Percentiles rank a stretch among this genome's conserved stretches.
phyloP scores from a whole-genome alignment of 495 filamentous ascomycete genomes.

The Podospora comata region DNA sequence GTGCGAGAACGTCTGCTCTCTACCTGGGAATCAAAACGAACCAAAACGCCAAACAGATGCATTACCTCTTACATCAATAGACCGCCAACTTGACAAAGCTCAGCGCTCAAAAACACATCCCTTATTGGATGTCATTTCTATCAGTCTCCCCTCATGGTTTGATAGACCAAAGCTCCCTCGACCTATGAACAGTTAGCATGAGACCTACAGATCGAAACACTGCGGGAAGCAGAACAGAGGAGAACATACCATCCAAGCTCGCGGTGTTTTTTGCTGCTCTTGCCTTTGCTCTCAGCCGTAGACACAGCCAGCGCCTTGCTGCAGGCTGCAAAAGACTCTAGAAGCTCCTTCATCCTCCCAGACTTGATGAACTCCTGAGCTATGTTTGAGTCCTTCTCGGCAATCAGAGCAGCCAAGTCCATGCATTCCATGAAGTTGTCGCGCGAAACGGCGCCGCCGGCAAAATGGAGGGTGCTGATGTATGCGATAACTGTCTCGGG shows the following conservation, averaged over 20 bases:
- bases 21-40: not conserved
- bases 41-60: not conserved
- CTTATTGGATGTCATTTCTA: not conserved
- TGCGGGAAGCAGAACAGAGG: conserved; percentile 40
- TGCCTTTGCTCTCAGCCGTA: conserved; percentile 48
- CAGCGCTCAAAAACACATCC: not conserved
- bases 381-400: conserved; percentile 62
- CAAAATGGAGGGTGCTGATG: conserved; percentile 67
- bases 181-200: conserved; percentile 17
- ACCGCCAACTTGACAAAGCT: not conserved
- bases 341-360: conserved; percentile 71
- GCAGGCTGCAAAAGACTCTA: conserved; percentile 67
- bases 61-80: not conserved
- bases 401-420: conserved; percentile 68
- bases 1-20: not conserved
- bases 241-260: conserved; percentile 52
- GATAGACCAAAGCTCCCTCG: conserved; percentile 50
- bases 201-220: not conserved
- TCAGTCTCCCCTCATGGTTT: conserved; percentile 26
- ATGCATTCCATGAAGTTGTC: conserved; percentile 71
- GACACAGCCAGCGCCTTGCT: conserved; percentile 71
- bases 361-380: conserved; percentile 61
- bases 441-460: conserved; percentile 59
- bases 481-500: conserved; percentile 82
- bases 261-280: conserved; percentile 51